These are phyloP conservation scores for Grosmannia clavigera DNA, from an alignment of 2,329 filamentous ascomycete species.

Conservation along the genomic window DNA sequence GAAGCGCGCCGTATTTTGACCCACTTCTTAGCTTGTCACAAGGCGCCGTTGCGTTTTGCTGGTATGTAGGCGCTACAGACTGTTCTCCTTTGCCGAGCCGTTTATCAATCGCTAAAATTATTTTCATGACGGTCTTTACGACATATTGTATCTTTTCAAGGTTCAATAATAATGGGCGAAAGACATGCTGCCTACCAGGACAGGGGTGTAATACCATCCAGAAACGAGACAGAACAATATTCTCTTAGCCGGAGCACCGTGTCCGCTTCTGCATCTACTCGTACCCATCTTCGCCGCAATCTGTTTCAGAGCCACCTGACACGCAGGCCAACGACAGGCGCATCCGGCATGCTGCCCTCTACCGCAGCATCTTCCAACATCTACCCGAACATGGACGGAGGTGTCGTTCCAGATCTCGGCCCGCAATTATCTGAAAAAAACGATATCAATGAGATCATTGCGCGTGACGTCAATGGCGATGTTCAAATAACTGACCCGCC, in stretches of 20 bases:
- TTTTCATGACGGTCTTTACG: background rate
- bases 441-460: conserved; percentile 38
- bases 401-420: conserved; percentile 19
- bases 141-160: background rate
- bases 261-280: conserved; percentile 1
- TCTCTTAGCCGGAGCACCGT: background rate
- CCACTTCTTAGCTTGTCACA: conserved; percentile 6
- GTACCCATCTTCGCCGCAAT: conserved; percentile 34
- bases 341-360: conserved; percentile 26
- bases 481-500: conserved; percentile 47
- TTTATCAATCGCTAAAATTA: too few species aligned
- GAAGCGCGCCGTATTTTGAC: conserved; percentile 10
- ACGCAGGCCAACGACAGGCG: conserved; percentile 38
- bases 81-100: background rate
- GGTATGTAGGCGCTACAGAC: background rate
- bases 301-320: conserved; percentile 49
- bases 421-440: background rate
- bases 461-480: conserved; percentile 50
- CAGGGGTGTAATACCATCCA: conserved; percentile 4
- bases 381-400: conserved; percentile 7
- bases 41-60: conserved; percentile 1
- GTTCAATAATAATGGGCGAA: conserved; percentile 8
- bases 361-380: conserved; percentile 30
- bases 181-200: conserved; percentile 5
- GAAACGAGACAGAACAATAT: conserved; percentile 5